Conservation (phyloP, 805 yeast genomes). For the Yamadazyma olivae region DNA sequence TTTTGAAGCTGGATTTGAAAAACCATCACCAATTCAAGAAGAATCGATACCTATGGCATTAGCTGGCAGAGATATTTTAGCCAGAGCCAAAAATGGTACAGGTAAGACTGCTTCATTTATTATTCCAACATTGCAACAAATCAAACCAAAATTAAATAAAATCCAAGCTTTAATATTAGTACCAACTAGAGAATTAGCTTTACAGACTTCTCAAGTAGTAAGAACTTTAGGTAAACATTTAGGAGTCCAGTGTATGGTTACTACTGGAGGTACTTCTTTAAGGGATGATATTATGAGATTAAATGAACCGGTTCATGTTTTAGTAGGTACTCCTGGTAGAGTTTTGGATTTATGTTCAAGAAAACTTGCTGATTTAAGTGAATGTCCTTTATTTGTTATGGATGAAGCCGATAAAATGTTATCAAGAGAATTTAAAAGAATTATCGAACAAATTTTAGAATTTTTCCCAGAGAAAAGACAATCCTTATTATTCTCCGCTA, state of each 20-base stretch:
- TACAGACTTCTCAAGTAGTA: constrained; percentile 96
- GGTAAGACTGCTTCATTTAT: constrained; percentile 98
- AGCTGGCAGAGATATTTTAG: constrained; percentile 92
- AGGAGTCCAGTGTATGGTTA: constrained; percentile 91
- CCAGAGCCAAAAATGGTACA: constrained; percentile 98
- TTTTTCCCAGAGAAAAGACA: constrained; percentile 73
- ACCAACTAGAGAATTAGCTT: constrained; percentile 96
- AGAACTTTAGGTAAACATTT: constrained; percentile 93
- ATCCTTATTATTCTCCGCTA: constrained; percentile 87
- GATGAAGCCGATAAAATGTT: constrained; percentile 99
- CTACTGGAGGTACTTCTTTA: constrained; percentile 95
- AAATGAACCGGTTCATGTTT: constrained; percentile 86
- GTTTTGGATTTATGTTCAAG: constrained; percentile 91
- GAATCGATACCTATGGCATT: constrained; percentile 95
- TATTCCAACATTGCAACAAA: constrained; percentile 86
- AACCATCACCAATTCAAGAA: constrained; percentile 97
- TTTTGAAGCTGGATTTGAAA: constrained; percentile 97
- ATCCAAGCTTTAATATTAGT: constrained; percentile 92
- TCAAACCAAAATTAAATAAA: constrained; percentile 78
- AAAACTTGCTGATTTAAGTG: constrained; percentile 79
- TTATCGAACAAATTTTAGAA: constrained; percentile 80
- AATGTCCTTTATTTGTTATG: constrained; percentile 88
- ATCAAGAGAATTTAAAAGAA: constrained; percentile 81
- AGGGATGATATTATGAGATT: constrained; percentile 93
- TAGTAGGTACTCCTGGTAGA: constrained; percentile 98